phyloP scores from a whole-genome alignment of 768 basidiomycete species.

The Chalciporus chontae region DNA sequence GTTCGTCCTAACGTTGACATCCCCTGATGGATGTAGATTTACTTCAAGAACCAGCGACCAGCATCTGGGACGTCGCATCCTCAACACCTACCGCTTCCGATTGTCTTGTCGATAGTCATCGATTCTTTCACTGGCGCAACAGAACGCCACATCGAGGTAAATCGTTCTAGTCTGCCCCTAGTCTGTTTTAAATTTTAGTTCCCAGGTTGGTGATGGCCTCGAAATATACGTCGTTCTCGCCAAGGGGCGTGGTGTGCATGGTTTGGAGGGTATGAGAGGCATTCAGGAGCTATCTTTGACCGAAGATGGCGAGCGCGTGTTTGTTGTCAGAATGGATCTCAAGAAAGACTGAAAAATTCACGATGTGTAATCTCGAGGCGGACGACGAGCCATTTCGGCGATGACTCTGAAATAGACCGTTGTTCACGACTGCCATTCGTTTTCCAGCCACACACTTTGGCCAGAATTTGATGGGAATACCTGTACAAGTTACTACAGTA shows the following conservation, averaged over 20 bases:
- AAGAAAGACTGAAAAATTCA: constrained; percentile 70
- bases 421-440: neutral
- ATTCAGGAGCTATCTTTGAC: constrained; percentile 61
- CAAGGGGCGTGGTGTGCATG: constrained; percentile 58
- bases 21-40: constrained; percentile 57
- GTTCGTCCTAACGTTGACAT: constrained; percentile 24
- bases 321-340: constrained; percentile 70
- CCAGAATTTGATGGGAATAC: neutral
- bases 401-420: constrained; percentile 1
- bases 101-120: constrained; percentile 83
- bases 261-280: constrained; percentile 51
- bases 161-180: constrained; percentile 13
- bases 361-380: constrained; percentile 3
- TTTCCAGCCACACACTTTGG: neutral
- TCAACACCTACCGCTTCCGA: constrained; percentile 72
- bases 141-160: constrained; percentile 95
- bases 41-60: constrained; percentile 92
- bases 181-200: constrained; percentile 4
- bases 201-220: constrained; percentile 89
- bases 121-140: constrained; percentile 98
- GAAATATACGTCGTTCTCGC: constrained; percentile 88
- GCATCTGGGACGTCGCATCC: constrained; percentile 74
- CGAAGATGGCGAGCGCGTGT: constrained; percentile 69
- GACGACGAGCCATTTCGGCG: neutral
- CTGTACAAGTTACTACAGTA: neutral